phyloP scores from a whole-genome alignment of 306 rosid species.

The Gleditsia sinensis region DNA sequence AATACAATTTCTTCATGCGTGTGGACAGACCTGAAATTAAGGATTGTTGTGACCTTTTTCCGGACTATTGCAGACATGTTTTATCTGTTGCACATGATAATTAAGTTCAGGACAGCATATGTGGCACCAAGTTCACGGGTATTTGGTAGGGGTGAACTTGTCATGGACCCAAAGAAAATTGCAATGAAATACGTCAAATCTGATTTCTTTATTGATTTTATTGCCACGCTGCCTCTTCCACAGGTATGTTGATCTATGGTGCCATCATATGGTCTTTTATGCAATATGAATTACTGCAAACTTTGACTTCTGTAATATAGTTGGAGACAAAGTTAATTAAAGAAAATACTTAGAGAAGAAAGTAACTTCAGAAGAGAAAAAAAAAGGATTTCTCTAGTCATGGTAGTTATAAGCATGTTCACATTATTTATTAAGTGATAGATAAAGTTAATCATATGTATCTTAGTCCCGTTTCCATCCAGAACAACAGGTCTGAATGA shows the following conservation, averaged over 20 bases:
- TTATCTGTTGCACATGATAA: slow-evolving; percentile 80
- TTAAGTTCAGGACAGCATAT: slow-evolving; percentile 93
- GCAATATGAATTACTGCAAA: slow-evolving; percentile 14
- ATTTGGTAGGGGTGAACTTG: slow-evolving; percentile 99
- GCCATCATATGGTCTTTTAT: neutral
- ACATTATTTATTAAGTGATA: too few relatives aligned
- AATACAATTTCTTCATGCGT: slow-evolving; percentile 51
- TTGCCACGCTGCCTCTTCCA: slow-evolving; percentile 94
- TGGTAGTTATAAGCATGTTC: too few relatives aligned
- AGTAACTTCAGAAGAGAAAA: neutral
- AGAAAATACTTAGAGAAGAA: neutral
- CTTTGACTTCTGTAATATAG: slow-evolving; percentile 19
- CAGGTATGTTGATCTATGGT: slow-evolving; percentile 58
- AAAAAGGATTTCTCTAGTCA: neutral
- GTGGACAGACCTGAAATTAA: slow-evolving; percentile 69
- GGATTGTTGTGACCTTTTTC: slow-evolving; percentile 79
- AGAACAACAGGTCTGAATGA: too few relatives aligned
- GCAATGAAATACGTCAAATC: slow-evolving; percentile 77
- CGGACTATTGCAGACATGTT: slow-evolving; percentile 86
- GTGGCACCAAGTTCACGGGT: slow-evolving; percentile 92
- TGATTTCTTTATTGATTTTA: slow-evolving; percentile 92
- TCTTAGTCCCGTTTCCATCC: too few relatives aligned
- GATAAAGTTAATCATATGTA: too few relatives aligned
- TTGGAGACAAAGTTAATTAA: neutral
- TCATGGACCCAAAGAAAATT: slow-evolving; percentile 91